Percentiles rank a stretch among this genome's conserved stretches.
phyloP scores from a whole-genome alignment of 2,329 filamentous ascomycete genomes.

The Chaetomium globosum region DNA sequence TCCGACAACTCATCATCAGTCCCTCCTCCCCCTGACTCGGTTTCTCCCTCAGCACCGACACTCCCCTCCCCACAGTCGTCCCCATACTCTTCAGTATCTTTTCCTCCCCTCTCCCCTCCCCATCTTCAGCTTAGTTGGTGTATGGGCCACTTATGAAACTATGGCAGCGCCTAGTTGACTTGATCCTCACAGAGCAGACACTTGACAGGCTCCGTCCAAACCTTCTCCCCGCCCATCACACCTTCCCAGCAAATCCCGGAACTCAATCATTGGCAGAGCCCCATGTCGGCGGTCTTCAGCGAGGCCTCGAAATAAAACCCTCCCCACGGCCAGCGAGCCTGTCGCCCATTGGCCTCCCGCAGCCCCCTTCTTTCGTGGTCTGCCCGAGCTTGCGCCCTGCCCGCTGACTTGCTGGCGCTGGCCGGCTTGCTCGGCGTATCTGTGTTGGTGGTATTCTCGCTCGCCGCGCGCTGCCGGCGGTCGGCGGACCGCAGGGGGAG shows the following conservation, averaged over 20 bases:
- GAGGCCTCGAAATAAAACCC: conserved; percentile 55
- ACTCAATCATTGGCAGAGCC: conserved; percentile 54
- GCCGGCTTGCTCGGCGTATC: conserved; percentile 35
- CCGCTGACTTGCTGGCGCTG: conserved; percentile 36
- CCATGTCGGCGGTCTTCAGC: conserved; percentile 48
- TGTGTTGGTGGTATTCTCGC: conserved; percentile 32
- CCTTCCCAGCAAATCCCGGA: conserved; percentile 55
- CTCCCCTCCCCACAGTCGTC: not conserved
- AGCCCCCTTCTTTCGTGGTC: conserved; percentile 48
- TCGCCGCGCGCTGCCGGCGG: conserved; percentile 35
- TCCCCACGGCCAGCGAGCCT: conserved; percentile 52
- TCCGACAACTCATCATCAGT: not conserved
- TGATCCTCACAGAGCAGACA: conserved; percentile 55
- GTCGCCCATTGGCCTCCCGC: conserved; percentile 39
- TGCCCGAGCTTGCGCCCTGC: conserved; percentile 37
- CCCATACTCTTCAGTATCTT: not conserved
- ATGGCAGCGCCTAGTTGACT: conserved; percentile 46
- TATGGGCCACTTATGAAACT: not conserved
- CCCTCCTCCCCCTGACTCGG: not conserved
- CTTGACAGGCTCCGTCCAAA: conserved; percentile 55
- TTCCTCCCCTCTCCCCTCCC: not conserved
- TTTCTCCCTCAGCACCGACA: not conserved
- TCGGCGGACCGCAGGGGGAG: conserved; percentile 32
- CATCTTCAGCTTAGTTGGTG: not conserved
- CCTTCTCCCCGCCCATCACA: conserved; percentile 53